Percentiles rank a stretch among this genome's conserved stretches.
Conservation (phyloP, 148 eudicot species). For the Silene uniflora region DNA sequence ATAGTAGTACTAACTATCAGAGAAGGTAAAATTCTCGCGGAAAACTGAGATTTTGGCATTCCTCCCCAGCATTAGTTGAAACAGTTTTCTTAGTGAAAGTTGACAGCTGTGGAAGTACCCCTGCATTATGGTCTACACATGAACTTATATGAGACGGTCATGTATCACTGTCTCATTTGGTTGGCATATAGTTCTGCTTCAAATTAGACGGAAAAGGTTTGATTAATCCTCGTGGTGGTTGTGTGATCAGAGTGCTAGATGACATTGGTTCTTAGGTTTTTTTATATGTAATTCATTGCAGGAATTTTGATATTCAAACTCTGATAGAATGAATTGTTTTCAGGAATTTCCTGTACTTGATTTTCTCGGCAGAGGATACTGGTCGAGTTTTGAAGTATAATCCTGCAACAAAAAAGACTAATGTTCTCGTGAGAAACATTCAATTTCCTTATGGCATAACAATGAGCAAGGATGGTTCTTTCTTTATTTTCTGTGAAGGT, state of each 20-base stretch:
- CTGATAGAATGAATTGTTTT: conserved; percentile 14
- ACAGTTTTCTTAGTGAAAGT: neutral
- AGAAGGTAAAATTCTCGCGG: conserved; percentile 46
- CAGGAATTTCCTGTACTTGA: conserved; percentile 90
- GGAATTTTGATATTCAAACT: neutral
- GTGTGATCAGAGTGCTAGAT: too few species aligned
- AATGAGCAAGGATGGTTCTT: conserved; percentile 72
- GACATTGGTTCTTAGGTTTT: neutral
- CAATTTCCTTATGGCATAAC: conserved; percentile 86
- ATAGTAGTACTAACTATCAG: conserved; percentile 74
- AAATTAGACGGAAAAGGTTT: too few species aligned
- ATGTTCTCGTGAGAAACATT: conserved; percentile 59
- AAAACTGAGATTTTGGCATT: neutral
- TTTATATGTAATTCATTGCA: too few species aligned
- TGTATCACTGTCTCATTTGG: too few species aligned
- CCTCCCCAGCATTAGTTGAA: neutral
- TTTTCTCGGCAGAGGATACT: conserved; percentile 66
- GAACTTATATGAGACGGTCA: neutral
- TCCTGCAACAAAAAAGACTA: conserved; percentile 60
- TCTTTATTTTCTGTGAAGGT: conserved; percentile 69
- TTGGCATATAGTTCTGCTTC: too few species aligned
- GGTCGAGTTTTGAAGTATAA: conserved; percentile 83
- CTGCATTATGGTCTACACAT: too few species aligned
- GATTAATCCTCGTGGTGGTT: too few species aligned
- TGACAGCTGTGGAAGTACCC: too few species aligned